phyloP scores from a whole-genome alignment of 169 alveolate genomes.

The Plasmodium gaboni region DNA sequence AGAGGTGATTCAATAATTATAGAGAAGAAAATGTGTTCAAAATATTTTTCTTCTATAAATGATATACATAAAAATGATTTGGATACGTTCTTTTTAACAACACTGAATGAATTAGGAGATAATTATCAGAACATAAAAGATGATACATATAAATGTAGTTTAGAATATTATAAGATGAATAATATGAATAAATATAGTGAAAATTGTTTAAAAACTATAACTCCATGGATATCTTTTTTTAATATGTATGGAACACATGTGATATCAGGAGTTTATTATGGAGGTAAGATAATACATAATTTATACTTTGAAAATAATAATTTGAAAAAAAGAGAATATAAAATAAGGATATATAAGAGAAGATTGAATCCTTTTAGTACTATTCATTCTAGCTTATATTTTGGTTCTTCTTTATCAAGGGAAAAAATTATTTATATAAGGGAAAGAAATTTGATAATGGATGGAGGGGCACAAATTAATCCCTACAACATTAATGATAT shows the following conservation, averaged over 20 bases:
- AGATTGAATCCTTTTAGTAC: conserved; percentile 42
- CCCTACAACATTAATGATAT: background rate
- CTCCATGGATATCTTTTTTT: conserved; percentile 88
- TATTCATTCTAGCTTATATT: conserved; percentile 14
- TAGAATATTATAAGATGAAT: conserved; percentile 77
- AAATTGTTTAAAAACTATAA: conserved; percentile 79
- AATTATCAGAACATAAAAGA: conserved; percentile 77
- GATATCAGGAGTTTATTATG: conserved; percentile 85
- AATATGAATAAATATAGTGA: conserved; percentile 73
- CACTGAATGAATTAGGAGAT: conserved; percentile 79
- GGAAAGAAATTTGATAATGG: conserved; percentile 22
- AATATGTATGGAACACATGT: conserved; percentile 88
- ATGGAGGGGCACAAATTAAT: conserved; percentile 26
- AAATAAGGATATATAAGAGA: conserved; percentile 28
- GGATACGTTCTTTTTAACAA: conserved; percentile 80
- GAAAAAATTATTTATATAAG: conserved; percentile 35
- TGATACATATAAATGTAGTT: conserved; percentile 75
- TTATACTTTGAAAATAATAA: conserved; percentile 78
- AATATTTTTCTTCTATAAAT: conserved; percentile 85
- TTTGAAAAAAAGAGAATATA: background rate
- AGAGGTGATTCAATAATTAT: conserved; percentile 80
- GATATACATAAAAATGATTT: conserved; percentile 43
- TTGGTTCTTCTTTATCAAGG: conserved; percentile 49
- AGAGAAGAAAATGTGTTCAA: conserved; percentile 83
- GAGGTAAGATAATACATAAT: conserved; percentile 88